Evolutionary conservation across 768 basidiomycete species (phyloP).

Genomic region (Collybia nuda): DNA sequence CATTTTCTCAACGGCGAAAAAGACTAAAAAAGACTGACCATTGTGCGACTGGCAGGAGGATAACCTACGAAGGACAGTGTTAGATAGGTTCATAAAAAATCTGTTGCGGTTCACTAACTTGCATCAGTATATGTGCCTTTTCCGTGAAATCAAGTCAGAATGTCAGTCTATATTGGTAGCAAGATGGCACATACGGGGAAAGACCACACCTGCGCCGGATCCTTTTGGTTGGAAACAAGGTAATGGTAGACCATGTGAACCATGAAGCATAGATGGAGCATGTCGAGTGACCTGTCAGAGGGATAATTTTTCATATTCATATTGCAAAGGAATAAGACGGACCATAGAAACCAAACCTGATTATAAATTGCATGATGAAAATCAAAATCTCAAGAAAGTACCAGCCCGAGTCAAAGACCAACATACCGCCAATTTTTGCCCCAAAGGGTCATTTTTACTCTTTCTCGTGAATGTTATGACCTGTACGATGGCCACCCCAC

Average conservation of each 20-base stretch:
- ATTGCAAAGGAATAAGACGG: background rate
- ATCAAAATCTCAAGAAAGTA: too few species aligned
- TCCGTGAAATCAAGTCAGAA: background rate
- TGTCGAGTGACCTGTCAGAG: background rate
- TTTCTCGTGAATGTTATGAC: background rate
- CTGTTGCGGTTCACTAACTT: background rate
- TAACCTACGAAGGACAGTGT: background rate
- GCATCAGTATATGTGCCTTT: background rate
- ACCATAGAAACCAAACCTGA: constrained; percentile 4
- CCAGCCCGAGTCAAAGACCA: too few species aligned
- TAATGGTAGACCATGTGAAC: constrained; percentile 1
- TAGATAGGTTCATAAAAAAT: too few species aligned
- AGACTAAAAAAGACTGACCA: too few species aligned
- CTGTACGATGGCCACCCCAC: background rate
- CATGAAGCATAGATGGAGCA: background rate
- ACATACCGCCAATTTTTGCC: background rate
- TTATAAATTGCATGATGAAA: too few species aligned
- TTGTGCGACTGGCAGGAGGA: background rate
- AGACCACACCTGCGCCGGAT: background rate
- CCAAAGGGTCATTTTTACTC: background rate
- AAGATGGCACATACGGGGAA: background rate
- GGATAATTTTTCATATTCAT: too few species aligned
- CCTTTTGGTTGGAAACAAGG: background rate
- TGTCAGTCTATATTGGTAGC: too few species aligned
- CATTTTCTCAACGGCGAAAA: background rate